Evolutionary conservation across 495 filamentous ascomycete species (phyloP).

Genomic region (Penicillium atrosanguineum): DNA sequence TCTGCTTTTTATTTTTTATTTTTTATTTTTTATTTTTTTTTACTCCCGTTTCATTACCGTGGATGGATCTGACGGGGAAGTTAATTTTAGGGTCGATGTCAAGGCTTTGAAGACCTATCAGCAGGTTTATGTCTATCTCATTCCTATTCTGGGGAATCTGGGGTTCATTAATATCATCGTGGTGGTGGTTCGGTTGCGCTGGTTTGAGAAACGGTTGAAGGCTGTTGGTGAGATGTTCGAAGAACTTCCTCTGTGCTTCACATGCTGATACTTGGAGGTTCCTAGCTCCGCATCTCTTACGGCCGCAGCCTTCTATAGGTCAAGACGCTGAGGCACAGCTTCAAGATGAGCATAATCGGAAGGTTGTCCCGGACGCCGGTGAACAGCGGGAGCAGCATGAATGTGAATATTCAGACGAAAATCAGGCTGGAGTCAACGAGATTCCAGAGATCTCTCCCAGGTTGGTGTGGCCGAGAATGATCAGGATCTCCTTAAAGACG

Average conservation of each 20-base stretch:
- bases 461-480: not conserved
- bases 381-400: not conserved
- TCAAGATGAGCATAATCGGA: not conserved
- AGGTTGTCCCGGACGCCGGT: not conserved
- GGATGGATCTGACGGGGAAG: not conserved
- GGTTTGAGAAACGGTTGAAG: slow-evolving; percentile 34
- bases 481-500: not conserved
- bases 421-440: not conserved
- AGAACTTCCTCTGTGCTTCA: not conserved
- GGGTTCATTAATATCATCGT: slow-evolving; percentile 37
- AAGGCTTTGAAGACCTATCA: slow-evolving; percentile 39
- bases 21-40: not conserved
- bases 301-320: not conserved
- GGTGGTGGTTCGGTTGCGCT: slow-evolving; percentile 31
- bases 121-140: slow-evolving; percentile 35
- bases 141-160: slow-evolving; percentile 33
- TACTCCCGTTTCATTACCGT: not conserved
- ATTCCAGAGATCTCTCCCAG: not conserved
- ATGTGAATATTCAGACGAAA: not conserved
- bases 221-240: slow-evolving; percentile 10
- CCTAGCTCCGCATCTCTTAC: not conserved
- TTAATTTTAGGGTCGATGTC: slow-evolving; percentile 28
- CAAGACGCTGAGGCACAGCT: not conserved
- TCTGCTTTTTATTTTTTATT: slow-evolving; percentile 1
- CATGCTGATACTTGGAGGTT: not conserved